Evolutionary conservation across 108 stramenopile genomes (phyloP).

Genomic region (Cyclotella distinguenda): DNA sequence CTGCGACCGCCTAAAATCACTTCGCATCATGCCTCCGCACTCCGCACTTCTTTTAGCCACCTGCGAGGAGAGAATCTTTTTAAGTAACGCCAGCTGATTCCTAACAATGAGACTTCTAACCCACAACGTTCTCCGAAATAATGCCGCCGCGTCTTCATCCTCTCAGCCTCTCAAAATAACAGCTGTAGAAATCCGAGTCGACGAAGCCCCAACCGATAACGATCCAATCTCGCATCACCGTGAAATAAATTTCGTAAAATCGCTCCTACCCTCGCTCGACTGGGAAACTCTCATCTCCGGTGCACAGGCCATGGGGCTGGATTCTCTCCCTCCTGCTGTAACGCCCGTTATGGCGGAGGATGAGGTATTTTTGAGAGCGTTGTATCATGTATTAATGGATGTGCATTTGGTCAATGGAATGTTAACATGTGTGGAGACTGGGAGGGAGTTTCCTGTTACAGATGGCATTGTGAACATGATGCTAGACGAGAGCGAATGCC

Average conservation of each 20-base stretch:
- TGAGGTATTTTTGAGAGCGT: constrained; percentile 73
- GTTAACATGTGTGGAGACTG: constrained; percentile 88
- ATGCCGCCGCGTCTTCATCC: constrained; percentile 71
- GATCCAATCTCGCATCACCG: constrained; percentile 31
- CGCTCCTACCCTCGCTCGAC: constrained; percentile 60
- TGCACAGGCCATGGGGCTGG: constrained; percentile 74
- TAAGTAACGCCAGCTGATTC: not conserved
- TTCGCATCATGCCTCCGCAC: too few relatives aligned
- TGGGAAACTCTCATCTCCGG: constrained; percentile 74
- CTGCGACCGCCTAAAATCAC: too few relatives aligned
- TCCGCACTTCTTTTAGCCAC: too few relatives aligned
- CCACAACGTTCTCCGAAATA: constrained; percentile 88
- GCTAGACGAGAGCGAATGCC: constrained; percentile 85
- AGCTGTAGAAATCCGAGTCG: constrained; percentile 80
- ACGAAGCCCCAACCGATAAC: constrained; percentile 42
- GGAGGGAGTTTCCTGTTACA: constrained; percentile 88
- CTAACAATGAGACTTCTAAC: constrained; percentile 82
- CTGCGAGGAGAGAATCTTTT: not conserved
- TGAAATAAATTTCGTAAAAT: constrained; percentile 76
- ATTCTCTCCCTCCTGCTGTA: constrained; percentile 69
- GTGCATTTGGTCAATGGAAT: constrained; percentile 92
- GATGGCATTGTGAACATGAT: constrained; percentile 93
- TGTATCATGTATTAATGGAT: constrained; percentile 95
- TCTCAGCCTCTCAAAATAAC: constrained; percentile 76
- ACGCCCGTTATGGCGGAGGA: constrained; percentile 78